Evolutionary conservation across 2,329 filamentous ascomycete species (phyloP).

Genomic region (Sporothrix euskadiensis): DNA sequence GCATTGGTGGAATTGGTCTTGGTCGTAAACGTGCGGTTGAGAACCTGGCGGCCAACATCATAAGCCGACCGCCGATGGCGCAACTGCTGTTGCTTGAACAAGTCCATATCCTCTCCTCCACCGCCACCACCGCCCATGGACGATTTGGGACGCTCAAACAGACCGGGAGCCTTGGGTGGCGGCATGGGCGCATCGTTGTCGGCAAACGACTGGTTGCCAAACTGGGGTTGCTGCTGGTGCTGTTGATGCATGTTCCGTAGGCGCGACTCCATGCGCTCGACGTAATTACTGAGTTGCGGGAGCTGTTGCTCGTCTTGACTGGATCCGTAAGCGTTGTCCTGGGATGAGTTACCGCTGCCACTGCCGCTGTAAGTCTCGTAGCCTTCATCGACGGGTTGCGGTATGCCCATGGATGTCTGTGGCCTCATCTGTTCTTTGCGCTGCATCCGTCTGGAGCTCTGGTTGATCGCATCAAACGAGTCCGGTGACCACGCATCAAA

Average conservation of each 20-base stretch:
- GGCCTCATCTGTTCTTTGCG: slow-evolving; percentile 50
- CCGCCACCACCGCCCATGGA: slow-evolving; percentile 50
- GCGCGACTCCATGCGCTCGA: slow-evolving; percentile 86
- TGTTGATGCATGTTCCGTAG: slow-evolving; percentile 70
- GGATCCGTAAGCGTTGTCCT: slow-evolving; percentile 46
- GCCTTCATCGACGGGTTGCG: slow-evolving; percentile 57
- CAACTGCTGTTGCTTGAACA: slow-evolving; percentile 48
- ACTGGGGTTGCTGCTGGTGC: slow-evolving; percentile 38
- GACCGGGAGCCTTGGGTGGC: slow-evolving; percentile 47
- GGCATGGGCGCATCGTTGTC: slow-evolving; percentile 56
- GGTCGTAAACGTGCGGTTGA: slow-evolving; percentile 80
- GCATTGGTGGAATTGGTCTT: slow-evolving; percentile 83
- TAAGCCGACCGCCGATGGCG: slow-evolving; percentile 73
- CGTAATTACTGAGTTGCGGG: slow-evolving; percentile 79
- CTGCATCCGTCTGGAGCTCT: slow-evolving; percentile 43
- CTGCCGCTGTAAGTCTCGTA: slow-evolving; percentile 59
- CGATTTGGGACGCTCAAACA: slow-evolving; percentile 59
- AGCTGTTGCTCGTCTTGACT: slow-evolving; percentile 56
- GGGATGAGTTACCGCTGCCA: slow-evolving; percentile 51
- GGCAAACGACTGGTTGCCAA: slow-evolving; percentile 41
- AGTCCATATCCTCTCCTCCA: slow-evolving; percentile 37
- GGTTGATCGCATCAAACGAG: slow-evolving; percentile 65
- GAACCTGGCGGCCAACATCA: slow-evolving; percentile 68
- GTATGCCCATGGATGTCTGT: slow-evolving; percentile 73
- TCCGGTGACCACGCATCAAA: slow-evolving; percentile 88